These are phyloP conservation scores for Fusarium siculi DNA, from an alignment of 2,329 filamentous ascomycete species.

Conservation along the genomic window DNA sequence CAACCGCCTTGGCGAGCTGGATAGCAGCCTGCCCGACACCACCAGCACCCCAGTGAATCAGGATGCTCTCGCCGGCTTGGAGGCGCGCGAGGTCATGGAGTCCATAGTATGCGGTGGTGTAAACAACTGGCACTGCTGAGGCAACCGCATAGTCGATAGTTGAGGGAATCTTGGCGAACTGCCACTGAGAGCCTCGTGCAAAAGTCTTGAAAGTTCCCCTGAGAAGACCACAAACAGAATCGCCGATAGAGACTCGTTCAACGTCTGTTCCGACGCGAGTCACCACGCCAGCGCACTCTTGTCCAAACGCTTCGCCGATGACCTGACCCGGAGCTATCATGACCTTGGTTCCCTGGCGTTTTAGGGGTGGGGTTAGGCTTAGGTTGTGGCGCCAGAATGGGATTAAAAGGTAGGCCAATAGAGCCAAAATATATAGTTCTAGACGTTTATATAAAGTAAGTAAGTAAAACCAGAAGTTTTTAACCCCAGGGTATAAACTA, in stretches of 20 bases:
- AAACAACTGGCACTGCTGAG: constrained; percentile 25
- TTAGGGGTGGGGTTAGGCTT: too few relatives aligned
- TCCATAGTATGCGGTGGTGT: constrained; percentile 35
- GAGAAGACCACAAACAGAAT: not conserved
- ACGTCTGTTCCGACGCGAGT: not conserved
- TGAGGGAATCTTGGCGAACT: constrained; percentile 9
- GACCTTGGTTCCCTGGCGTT: too few relatives aligned
- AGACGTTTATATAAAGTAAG: too few relatives aligned
- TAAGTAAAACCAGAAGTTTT: too few relatives aligned
- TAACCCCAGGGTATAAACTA: too few relatives aligned
- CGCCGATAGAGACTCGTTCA: not conserved
- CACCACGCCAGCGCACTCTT: constrained; percentile 3
- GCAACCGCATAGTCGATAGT: constrained; percentile 20
- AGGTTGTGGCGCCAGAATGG: too few relatives aligned
- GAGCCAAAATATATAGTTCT: too few relatives aligned
- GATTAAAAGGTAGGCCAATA: too few relatives aligned
- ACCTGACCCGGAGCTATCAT: constrained; percentile 9
- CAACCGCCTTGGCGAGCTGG: constrained; percentile 39
- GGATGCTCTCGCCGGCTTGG: constrained; percentile 40
- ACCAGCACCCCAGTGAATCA: constrained; percentile 45
- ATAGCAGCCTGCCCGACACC: constrained; percentile 48
- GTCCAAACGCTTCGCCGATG: not conserved
- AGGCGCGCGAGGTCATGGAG: constrained; percentile 27
- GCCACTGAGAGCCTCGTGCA: not conserved
- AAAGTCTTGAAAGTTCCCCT: not conserved